phyloP scores from a whole-genome alignment of 768 basidiomycete genomes.

The Trichaptum fuscoviolaceum region DNA sequence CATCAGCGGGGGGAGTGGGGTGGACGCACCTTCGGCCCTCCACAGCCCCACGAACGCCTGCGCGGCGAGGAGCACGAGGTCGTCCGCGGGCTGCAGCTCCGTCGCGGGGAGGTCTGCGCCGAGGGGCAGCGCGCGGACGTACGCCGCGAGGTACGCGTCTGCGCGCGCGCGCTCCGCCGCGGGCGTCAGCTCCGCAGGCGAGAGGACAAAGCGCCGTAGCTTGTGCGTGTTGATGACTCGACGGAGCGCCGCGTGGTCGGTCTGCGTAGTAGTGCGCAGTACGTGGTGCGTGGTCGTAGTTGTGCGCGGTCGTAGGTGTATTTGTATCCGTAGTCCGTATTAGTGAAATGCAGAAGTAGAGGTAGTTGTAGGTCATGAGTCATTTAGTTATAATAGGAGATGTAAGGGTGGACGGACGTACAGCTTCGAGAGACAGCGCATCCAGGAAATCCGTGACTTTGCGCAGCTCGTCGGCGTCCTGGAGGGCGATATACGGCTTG shows the following conservation, averaged over 20 bases:
- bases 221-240: conserved; percentile 73
- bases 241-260: conserved; percentile 49
- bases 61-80: conserved; percentile 70
- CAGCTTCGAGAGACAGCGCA: conserved; percentile 41
- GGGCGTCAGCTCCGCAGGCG: conserved; percentile 41
- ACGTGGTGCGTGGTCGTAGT: too few species aligned
- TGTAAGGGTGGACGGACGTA: too few species aligned
- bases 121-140: conserved; percentile 61
- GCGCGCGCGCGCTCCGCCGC: conserved; percentile 54
- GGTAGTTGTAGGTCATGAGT: too few species aligned
- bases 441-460: conserved; percentile 54
- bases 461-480: conserved; percentile 38
- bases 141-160: conserved; percentile 49
- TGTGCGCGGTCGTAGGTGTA: too few species aligned
- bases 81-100: conserved; percentile 86
- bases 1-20: not conserved
- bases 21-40: conserved; percentile 28
- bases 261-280: conserved; percentile 35
- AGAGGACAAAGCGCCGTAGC: conserved; percentile 58
- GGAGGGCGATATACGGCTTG: conserved; percentile 53
- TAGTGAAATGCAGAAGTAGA: too few species aligned
- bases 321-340: too few species aligned
- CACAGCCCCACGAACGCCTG: conserved; percentile 64
- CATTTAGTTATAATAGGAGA: too few species aligned
- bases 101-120: conserved; percentile 63